Evolutionary conservation across 2,329 filamentous ascomycete genomes (phyloP).

Genomic region (Aspergillus transmontanensis): DNA sequence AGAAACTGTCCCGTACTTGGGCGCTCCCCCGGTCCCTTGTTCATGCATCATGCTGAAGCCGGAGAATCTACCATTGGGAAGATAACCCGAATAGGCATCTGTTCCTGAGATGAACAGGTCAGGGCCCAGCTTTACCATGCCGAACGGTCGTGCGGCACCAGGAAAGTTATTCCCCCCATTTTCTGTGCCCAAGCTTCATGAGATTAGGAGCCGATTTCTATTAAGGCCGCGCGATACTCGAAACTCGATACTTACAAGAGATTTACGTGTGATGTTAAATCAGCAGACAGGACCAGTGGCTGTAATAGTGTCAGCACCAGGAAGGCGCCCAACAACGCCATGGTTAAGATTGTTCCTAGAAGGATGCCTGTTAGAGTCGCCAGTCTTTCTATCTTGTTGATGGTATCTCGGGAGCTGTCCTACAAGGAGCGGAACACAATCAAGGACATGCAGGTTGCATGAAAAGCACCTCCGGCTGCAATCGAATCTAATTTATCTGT

Average conservation of each 20-base stretch:
- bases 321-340: constrained; percentile 13
- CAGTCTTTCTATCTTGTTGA: neutral
- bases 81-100: constrained; percentile 48
- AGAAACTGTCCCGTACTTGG: constrained; percentile 69
- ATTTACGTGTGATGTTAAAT: constrained; percentile 30
- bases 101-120: constrained; percentile 38
- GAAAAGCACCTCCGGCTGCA: neutral
- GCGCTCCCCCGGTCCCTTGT: constrained; percentile 67
- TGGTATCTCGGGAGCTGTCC: constrained; percentile 2
- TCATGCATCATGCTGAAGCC: constrained; percentile 68
- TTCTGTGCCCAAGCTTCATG: constrained; percentile 31
- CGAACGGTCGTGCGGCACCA: constrained; percentile 45
- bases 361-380: constrained; percentile 5
- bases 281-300: constrained; percentile 15
- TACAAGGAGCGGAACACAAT: constrained; percentile 1
- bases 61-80: constrained; percentile 53
- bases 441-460: neutral
- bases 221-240: neutral
- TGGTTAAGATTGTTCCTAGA: constrained; percentile 11
- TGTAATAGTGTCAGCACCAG: constrained; percentile 20
- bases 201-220: constrained; percentile 9
- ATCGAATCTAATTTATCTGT: neutral
- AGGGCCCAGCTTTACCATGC: constrained; percentile 48
- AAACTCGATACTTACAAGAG: constrained; percentile 27
- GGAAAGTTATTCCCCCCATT: constrained; percentile 48